Evolutionary conservation across 768 basidiomycete genomes (phyloP).

Genomic region (Ramaria sp.): DNA sequence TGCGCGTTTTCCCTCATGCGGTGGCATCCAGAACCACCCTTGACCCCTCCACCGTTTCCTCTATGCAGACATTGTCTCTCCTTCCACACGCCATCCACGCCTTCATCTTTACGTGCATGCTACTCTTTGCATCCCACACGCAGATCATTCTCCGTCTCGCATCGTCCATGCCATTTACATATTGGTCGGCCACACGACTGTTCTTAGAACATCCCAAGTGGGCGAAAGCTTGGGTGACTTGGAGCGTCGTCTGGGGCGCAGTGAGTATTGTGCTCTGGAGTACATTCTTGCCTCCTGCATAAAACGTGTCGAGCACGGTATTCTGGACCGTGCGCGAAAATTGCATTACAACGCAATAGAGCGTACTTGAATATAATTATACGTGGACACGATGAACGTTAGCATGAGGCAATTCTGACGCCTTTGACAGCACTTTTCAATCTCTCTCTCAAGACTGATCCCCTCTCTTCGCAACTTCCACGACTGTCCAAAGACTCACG

Average conservation of each 20-base stretch:
- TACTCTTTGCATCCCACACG: constrained; percentile 74
- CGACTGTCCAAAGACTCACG: not conserved
- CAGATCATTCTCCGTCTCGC: constrained; percentile 79
- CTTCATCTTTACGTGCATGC: constrained; percentile 41
- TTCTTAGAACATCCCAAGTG: constrained; percentile 32
- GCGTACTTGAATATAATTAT: not conserved
- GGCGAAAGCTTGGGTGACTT: constrained; percentile 49
- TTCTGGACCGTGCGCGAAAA: not conserved
- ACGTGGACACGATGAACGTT: not conserved
- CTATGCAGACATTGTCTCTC: constrained; percentile 23
- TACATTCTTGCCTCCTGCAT: constrained; percentile 88
- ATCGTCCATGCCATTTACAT: constrained; percentile 64
- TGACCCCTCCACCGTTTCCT: constrained; percentile 23
- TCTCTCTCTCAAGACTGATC: not conserved
- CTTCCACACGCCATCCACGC: constrained; percentile 73
- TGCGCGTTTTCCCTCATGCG: not conserved
- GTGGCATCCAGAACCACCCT: not conserved
- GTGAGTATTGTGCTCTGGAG: constrained; percentile 68
- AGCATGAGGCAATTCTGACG: not conserved
- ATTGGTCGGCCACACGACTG: constrained; percentile 79
- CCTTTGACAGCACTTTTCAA: constrained; percentile 2
- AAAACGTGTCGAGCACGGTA: constrained; percentile 7
- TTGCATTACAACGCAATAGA: not conserved
- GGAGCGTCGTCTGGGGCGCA: constrained; percentile 71
- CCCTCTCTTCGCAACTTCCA: not conserved